A percentile compares a stretch with the other conserved stretches of the same genome.
phyloP scores from a whole-genome alignment of 2,329 filamentous ascomycete genomes.

The Venturia oleaginea region DNA sequence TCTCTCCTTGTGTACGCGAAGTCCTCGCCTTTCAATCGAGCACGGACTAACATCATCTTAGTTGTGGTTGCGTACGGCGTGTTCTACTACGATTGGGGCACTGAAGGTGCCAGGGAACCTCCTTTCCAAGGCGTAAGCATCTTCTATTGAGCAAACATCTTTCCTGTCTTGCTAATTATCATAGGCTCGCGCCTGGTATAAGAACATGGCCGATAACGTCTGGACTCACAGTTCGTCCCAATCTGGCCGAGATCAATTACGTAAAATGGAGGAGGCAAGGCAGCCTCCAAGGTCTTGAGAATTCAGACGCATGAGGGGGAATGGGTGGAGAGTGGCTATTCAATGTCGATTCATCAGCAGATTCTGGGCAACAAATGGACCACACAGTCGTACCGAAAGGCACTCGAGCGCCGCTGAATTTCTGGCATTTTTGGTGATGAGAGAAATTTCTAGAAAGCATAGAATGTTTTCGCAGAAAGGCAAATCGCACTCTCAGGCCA shows the following conservation, averaged over 20 bases:
- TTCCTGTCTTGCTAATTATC: constrained; percentile 9
- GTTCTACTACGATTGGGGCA: constrained; percentile 49
- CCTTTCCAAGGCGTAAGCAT: constrained; percentile 17
- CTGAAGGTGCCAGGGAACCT: constrained; percentile 12
- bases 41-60: constrained; percentile 27
- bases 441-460: too few species aligned
- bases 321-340: background rate
- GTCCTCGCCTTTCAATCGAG: constrained; percentile 21
- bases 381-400: too few species aligned
- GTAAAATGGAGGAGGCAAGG: background rate
- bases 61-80: constrained; percentile 48
- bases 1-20: constrained; percentile 46
- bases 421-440: too few species aligned
- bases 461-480: too few species aligned
- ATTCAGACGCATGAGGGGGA: background rate
- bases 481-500: too few species aligned
- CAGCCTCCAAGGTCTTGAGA: background rate
- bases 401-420: too few species aligned
- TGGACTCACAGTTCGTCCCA: constrained; percentile 17
- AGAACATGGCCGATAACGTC: constrained; percentile 18
- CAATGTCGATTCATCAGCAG: background rate
- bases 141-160: background rate
- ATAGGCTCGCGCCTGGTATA: constrained; percentile 21
- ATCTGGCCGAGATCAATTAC: background rate
- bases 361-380: too few species aligned